Evolutionary conservation across 2,329 filamentous ascomycete genomes (phyloP), one percentile per base, ranked within the genome.

Genomic region (Exophiala sp.): DNA sequence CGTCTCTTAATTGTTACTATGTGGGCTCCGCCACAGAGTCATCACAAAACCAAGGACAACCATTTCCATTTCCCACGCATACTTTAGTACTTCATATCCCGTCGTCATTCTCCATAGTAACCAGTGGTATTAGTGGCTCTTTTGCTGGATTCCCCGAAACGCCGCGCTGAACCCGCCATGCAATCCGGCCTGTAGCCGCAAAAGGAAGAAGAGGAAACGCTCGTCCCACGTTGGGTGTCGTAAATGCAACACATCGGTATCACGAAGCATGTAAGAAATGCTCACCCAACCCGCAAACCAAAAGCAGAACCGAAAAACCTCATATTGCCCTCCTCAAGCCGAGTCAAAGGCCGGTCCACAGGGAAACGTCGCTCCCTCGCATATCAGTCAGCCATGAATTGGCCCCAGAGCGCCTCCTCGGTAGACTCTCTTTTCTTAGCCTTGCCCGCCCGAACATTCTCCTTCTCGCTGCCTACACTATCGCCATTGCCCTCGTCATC

Each of bases 371-470:
- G n/a, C 29, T 32, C 7, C 29, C 3, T 32, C 29, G 7, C 7
- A 9, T n/a, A 13, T 32, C 49, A 49, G 11, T 42, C 19, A 19
- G 35, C 40, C 42, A 54, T 52, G 37, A 51, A 49, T 6, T 45
- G 32, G n/a, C 47, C 43, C 54, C 54, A 51, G 6, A 56, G 19
- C 2, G 50, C 50, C 13, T 56, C 47, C 29, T 47, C 53, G 11
- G 46, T 43, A 10, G 44, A 34, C 18, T 50, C 54, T 19, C 47
- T 43, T 29, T 43, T 39, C 19, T 39, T 27, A 10, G 40, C 47
- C 35, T 49, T 48, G n/a, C 44, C 43, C 23, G 43, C 35, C 10
- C 40, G 35, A 21, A 27, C 21, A 22, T 42, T 53, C 16, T 42
- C 48, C 43, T 46, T 48, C 32, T 30, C 38, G 18, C 44, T 29